These are phyloP conservation scores for Exophiala mesophila DNA, from an alignment of 2,329 filamentous ascomycete genomes.

Conservation along the genomic window DNA sequence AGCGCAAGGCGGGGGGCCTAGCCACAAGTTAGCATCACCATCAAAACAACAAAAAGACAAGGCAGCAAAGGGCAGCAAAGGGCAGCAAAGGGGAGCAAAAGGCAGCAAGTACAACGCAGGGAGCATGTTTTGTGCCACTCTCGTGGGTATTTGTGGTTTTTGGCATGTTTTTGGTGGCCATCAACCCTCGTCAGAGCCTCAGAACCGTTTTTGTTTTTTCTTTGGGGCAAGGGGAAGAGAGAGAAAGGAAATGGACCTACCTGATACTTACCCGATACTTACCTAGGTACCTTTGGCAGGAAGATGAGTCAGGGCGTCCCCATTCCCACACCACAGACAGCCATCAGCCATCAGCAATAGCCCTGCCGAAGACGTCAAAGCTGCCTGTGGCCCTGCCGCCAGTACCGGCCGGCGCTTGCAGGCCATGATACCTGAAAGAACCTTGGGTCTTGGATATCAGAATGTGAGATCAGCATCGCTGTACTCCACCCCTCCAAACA, in stretches of 20 bases:
- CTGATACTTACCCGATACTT: conserved; percentile 8
- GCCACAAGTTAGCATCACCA: conserved; percentile 5
- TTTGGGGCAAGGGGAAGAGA: neutral
- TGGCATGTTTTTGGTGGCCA: neutral
- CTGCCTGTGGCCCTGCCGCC: neutral
- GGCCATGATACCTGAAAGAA: neutral
- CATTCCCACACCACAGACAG: conserved; percentile 10
- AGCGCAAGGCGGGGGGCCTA: conserved; percentile 6
- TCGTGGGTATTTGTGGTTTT: neutral
- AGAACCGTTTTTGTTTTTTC: neutral
- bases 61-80: conserved; percentile 1
- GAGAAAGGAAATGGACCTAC: too few species aligned
- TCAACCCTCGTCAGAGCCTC: neutral
- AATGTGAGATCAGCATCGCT: neutral
- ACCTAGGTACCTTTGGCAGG: conserved; percentile 3
- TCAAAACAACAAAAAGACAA: conserved; percentile 5
- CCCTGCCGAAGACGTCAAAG: conserved; percentile 17
- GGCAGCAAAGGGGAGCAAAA: too few species aligned
- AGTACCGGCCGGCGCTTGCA: neutral
- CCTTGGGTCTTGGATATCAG: neutral
- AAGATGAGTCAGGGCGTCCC: conserved; percentile 13
- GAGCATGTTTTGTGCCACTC: neutral
- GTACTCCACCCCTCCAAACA: conserved; percentile 2
- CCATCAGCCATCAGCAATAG: conserved; percentile 18
- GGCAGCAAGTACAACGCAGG: too few species aligned